A percentile compares a stretch with the other conserved stretches of the same genome.
Evolutionary conservation across 1,284 basidiomycete genomes (phyloP).

Genomic region (Vanrija sp.): DNA sequence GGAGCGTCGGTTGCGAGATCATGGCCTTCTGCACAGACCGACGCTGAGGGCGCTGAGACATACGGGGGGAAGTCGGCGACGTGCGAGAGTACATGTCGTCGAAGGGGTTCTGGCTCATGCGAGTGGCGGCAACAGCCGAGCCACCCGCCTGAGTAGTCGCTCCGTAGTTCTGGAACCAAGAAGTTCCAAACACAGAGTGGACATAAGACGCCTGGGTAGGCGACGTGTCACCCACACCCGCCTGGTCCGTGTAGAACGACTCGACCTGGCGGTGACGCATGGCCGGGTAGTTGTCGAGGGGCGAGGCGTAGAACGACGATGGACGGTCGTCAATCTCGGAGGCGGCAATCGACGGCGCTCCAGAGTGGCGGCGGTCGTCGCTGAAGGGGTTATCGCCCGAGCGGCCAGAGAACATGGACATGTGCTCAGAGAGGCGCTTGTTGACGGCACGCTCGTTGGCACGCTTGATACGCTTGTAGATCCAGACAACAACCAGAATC

Average conservation of each 20-base stretch:
- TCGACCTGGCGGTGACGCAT: slow-evolving; percentile 29
- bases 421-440: slow-evolving; percentile 48
- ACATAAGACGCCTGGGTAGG: slow-evolving; percentile 16
- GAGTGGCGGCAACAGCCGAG: neutral
- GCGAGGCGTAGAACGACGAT: slow-evolving; percentile 49
- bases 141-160: neutral
- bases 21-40: slow-evolving; percentile 42
- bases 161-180: slow-evolving; percentile 17
- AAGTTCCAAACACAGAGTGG: slow-evolving; percentile 28
- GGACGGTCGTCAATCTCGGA: slow-evolving; percentile 49
- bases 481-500: slow-evolving; percentile 46
- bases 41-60: slow-evolving; percentile 17
- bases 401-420: slow-evolving; percentile 44
- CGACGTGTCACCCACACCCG: slow-evolving; percentile 13
- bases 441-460: slow-evolving; percentile 47
- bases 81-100: slow-evolving; percentile 40
- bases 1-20: slow-evolving; percentile 47
- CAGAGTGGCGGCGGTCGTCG: slow-evolving; percentile 28
- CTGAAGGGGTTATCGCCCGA: slow-evolving; percentile 19
- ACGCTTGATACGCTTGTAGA: slow-evolving; percentile 47
- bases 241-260: slow-evolving; percentile 14
- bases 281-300: slow-evolving; percentile 44
- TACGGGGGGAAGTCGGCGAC: slow-evolving; percentile 11
- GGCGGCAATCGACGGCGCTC: slow-evolving; percentile 40
- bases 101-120: slow-evolving; percentile 41